Evolutionary conservation across 805 yeast genomes (phyloP).

Genomic region (Alloascoidea hylecoeti): DNA sequence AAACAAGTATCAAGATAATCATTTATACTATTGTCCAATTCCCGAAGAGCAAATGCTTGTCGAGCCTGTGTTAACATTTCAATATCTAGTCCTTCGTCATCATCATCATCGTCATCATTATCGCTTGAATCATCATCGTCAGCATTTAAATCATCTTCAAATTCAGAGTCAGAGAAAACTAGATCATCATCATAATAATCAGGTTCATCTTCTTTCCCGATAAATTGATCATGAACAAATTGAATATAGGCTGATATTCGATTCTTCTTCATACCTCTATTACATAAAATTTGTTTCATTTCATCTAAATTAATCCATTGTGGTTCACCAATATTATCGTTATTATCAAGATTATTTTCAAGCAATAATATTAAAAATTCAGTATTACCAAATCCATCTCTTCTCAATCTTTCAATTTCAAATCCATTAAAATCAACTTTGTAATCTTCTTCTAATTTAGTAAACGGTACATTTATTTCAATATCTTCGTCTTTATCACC

Average conservation of each 20-base stretch:
- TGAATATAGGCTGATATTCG: background rate
- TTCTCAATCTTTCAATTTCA: background rate
- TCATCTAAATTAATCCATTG: background rate
- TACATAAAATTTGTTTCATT: background rate
- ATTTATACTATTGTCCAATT: too few relatives aligned
- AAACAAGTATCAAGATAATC: background rate
- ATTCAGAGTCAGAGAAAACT: background rate
- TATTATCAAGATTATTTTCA: too few relatives aligned
- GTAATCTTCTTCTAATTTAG: background rate
- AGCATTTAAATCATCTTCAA: background rate
- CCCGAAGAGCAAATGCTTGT: background rate
- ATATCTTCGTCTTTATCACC: background rate
- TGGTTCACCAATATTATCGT: too few relatives aligned
- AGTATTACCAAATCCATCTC: conserved; percentile 1
- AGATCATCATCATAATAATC: background rate
- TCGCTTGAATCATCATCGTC: background rate
- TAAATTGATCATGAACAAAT: conserved; percentile 1
- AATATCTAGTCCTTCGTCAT: conserved; percentile 1
- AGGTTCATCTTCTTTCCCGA: background rate
- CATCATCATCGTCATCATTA: background rate
- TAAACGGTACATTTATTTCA: too few relatives aligned
- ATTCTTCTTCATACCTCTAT: background rate
- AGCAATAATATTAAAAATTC: background rate
- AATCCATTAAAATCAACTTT: conserved; percentile 1
- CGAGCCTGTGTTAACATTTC: background rate